Evolutionary conservation across 1,284 basidiomycete species (phyloP).

Genomic region (Ceratobasidium sp.): DNA sequence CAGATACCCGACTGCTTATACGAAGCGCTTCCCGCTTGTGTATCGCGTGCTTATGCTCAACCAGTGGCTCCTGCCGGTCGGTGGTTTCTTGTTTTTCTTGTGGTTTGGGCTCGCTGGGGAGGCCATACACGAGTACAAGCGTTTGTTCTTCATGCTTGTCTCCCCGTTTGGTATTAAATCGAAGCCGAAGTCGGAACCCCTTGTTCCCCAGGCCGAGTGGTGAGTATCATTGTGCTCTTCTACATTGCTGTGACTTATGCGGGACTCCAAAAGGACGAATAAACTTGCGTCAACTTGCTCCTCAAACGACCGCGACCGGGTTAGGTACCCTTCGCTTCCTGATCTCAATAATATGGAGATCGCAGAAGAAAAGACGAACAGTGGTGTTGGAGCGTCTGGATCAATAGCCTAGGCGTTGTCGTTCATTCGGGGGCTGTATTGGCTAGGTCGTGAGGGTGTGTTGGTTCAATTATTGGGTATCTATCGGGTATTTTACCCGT

Average conservation of each 20-base stretch:
- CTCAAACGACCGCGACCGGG: not conserved
- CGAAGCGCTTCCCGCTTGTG: not conserved
- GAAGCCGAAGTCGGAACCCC: not conserved
- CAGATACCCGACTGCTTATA: not conserved
- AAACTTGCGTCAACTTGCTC: not conserved
- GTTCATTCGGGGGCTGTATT: too few species aligned
- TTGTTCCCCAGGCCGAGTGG: not conserved
- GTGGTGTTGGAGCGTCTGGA: not conserved
- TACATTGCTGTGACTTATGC: not conserved
- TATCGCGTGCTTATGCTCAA: constrained; percentile 3
- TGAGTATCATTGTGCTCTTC: not conserved
- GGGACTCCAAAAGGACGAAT: not conserved
- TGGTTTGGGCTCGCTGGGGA: constrained; percentile 23
- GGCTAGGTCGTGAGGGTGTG: too few species aligned
- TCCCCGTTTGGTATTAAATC: constrained; percentile 15
- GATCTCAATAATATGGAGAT: not conserved
- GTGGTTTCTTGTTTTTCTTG: constrained; percentile 18
- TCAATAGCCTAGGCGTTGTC: not conserved
- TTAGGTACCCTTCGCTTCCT: not conserved
- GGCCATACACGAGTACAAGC: not conserved
- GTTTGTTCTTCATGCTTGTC: not conserved
- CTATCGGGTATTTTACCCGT: too few species aligned
- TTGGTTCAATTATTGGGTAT: too few species aligned
- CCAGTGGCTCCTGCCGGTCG: constrained; percentile 1
- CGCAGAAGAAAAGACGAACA: not conserved